Percentiles rank a stretch among this genome's conserved stretches.
Conservation (phyloP, 108 stramenopile species). For the Mayamaea pseudoterrestris region DNA sequence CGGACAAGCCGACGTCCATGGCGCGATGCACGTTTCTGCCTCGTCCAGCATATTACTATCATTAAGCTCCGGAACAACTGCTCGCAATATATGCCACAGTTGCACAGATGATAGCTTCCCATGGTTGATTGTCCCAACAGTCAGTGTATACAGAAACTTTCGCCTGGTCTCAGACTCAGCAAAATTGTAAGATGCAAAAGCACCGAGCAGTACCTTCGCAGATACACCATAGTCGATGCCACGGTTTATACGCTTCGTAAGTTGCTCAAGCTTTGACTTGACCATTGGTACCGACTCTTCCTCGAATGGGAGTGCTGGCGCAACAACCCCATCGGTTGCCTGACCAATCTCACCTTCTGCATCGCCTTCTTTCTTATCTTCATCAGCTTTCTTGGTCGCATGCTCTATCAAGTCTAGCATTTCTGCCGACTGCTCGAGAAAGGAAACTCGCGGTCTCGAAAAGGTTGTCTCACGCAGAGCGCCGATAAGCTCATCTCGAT, state of each 20-base stretch:
- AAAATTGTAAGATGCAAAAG: background rate
- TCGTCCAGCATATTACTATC: constrained; percentile 4
- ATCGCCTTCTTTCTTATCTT: constrained; percentile 16
- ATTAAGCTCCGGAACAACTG: constrained; percentile 12
- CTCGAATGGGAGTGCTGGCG: constrained; percentile 27
- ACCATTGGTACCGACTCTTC: constrained; percentile 48
- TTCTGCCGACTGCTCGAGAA: background rate
- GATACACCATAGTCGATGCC: constrained; percentile 25
- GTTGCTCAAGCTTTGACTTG: constrained; percentile 22
- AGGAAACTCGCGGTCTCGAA: background rate
- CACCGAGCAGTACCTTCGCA: constrained; percentile 15
- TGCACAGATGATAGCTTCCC: constrained; percentile 34
- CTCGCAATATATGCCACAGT: constrained; percentile 30
- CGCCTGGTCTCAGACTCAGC: background rate
- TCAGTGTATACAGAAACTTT: constrained; percentile 19
- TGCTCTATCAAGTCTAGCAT: constrained; percentile 2
- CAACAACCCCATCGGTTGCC: too few relatives aligned
- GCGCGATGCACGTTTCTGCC: constrained; percentile 17
- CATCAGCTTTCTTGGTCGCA: constrained; percentile 7
- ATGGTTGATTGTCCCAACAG: constrained; percentile 35
- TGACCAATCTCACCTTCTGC: constrained; percentile 13
- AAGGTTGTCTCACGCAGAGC: background rate
- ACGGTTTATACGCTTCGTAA: constrained; percentile 18
- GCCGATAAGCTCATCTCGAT: too few relatives aligned
- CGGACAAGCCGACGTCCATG: constrained; percentile 37